These are phyloP conservation scores for Inonotus hispidus DNA, from an alignment of 1,284 basidiomycete species.

Conservation along the genomic window DNA sequence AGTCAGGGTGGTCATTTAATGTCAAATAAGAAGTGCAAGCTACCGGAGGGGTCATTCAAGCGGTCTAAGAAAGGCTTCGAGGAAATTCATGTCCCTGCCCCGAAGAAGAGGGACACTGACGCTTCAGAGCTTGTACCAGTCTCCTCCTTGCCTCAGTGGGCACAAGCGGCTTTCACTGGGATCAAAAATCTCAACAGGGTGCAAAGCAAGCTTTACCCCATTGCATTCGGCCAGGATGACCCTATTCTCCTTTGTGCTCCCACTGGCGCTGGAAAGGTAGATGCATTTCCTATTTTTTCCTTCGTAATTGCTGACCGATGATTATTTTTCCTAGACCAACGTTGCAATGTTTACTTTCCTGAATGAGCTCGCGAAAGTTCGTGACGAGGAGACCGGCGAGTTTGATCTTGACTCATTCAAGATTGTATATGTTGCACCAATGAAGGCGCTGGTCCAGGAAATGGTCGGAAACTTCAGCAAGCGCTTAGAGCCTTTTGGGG, in stretches of 20 bases:
- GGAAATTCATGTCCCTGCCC: constrained; percentile 96
- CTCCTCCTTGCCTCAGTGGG: constrained; percentile 79
- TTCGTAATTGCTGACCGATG: constrained; percentile 15
- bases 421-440: constrained; percentile 97
- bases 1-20: constrained; percentile 94
- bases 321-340: constrained; percentile 67
- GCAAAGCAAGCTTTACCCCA: constrained; percentile 90
- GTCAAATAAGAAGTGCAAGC: constrained; percentile 97
- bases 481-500: constrained; percentile 78
- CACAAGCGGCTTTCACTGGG: constrained; percentile 76
- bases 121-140: constrained; percentile 77
- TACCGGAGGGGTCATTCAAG: constrained; percentile 98
- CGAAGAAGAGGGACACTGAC: constrained; percentile 69
- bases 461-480: constrained; percentile 91
- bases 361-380: constrained; percentile 81
- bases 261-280: constrained; percentile 96
- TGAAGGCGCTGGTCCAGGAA: constrained; percentile 98
- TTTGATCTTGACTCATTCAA: constrained; percentile 94
- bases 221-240: constrained; percentile 93
- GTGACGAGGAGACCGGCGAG: constrained; percentile 76
- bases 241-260: constrained; percentile 96
- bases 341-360: constrained; percentile 95
- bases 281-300: constrained; percentile 22
- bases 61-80: constrained; percentile 95
- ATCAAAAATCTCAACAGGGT: constrained; percentile 85